These are phyloP conservation scores for Hymenoscyphus fraxineus DNA, from an alignment of 2,329 filamentous ascomycete genomes.

Conservation along the genomic window DNA sequence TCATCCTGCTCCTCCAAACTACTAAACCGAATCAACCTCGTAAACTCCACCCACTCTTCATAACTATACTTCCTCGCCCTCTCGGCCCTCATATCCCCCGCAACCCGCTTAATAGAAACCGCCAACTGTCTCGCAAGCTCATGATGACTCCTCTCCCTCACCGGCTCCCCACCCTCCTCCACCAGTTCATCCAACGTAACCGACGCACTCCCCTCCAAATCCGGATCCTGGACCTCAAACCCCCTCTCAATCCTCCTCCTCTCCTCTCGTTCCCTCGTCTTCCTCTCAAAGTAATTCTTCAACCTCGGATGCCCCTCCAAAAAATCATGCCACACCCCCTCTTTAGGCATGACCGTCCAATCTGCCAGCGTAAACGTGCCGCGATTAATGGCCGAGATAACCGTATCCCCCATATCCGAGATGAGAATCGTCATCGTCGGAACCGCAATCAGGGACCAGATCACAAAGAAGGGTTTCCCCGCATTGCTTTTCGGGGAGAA, in stretches of 20 bases:
- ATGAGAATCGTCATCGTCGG: conserved; percentile 68
- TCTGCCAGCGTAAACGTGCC: conserved; percentile 58
- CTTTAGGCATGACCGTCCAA: conserved; percentile 61
- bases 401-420: conserved; percentile 60
- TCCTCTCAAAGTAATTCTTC: conserved; percentile 36
- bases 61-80: conserved; percentile 55
- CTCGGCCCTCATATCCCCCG: conserved; percentile 47
- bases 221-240: conserved; percentile 34
- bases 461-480: conserved; percentile 65
- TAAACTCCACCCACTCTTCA: conserved; percentile 67
- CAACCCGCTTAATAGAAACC: conserved; percentile 51
- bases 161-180: conserved; percentile 26
- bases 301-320: conserved; percentile 46
- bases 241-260: conserved; percentile 40
- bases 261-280: conserved; percentile 39
- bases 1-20: conserved; percentile 41
- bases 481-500: conserved; percentile 60
- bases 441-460: conserved; percentile 66
- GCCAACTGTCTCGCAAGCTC: conserved; percentile 54
- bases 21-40: conserved; percentile 57
- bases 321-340: conserved; percentile 51
- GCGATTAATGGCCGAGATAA: conserved; percentile 60
- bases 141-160: conserved; percentile 38
- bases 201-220: conserved; percentile 26
- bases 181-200: conserved; percentile 41